Evolutionary conservation across 139 green algal species (phyloP), one percentile per base, ranked within the genome.

Genomic region (Picochlorum sp.): DNA sequence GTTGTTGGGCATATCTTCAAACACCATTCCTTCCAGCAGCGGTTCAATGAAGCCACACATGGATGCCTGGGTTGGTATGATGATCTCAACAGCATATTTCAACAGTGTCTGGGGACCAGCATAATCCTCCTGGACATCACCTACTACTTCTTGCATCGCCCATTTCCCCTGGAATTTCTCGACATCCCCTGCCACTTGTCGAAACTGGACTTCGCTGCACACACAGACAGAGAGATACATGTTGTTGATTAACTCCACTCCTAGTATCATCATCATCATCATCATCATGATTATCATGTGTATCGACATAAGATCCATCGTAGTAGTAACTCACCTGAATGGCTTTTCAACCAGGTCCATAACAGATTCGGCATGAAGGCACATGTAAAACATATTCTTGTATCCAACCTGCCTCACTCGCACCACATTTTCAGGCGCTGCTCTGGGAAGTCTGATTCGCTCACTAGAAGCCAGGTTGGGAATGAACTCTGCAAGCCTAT

Each of bases 41-140:
- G 79, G 73, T 65, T 88, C 81, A 37, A 88, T 50, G 14, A 85
- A 15, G 14, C 69, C 57, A 13, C n/a, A 14, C 45, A 85, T 49
- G 62, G 75, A 60, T 57, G 54, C 66, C 0, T 59, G 63, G 4
- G 62, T 66, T 0, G 65, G 72, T 10, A 83, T 73, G 41, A 81
- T 31, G 3, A 86, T 66, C 58, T 88, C 81, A 49, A 86, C 64
- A 4, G 81, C 81, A 57, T 86, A 86, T 60, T 78, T 83, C 20
- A 88, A 71, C 34, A 76, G 47, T 3, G 81, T 86, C 14, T 75
- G 62, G 26, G 45, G n/a, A 26, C 51, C 15, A 37, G 18, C 30
- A 31, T 59, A 28, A 13, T 14, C 51, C 20, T 15, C 20, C 20
- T 30, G 4, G 6, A 30, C 20, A 59, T 30, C 51, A 31, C 23